Base-by-base conservation (phyloP, 2,329 filamentous ascomycete genomes). In the Sporothrix euskadiensis region DNA sequence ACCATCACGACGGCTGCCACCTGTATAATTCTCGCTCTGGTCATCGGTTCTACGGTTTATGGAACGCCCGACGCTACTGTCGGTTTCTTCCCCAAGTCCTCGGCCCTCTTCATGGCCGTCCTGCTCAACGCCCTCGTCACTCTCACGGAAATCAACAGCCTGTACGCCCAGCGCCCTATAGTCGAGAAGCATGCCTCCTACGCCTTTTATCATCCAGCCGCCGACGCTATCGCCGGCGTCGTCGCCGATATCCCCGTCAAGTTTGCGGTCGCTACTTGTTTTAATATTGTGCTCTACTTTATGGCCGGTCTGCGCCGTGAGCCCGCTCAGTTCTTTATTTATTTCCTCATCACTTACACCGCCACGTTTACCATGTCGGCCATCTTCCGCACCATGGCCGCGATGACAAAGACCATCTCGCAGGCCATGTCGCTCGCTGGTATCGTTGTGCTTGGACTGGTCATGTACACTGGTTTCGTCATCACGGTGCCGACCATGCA, bases 181-280 rank as follows among this genome's bases (percentile, higher is more conserved):
- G 93, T 98, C 75, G 94, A 97, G 80, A 97, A 97, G 80, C 94
- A 98, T 78, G 84, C 87, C 72, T 89, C 92, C 74, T 97, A 97
- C 80, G 94, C 94, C n/a, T 86, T 97, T n/a, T 97, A 97, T 78
- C 94, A 97, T 78, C 94, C 94, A 0, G 94, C 92, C 14, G 92
- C 94, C 19, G 94, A 98, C 85, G 93, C 94, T 16, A 86, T 93
- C 74, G 89, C 92, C 0, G 96, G 92, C 6, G 96, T 97, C 90
- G 82, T 97, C 41, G 92, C 89, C 75, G 94, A 98, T 77, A 83
- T 97, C 82, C 94, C 94, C 0, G 93, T 93, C 82, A 97, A 96
- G 81, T 82, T 97, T 9, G 54, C 83, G n/a, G 94, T 94, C 77
- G 83, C 89, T 0, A 86, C 96, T 75, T 82, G 88, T 4, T 97